These are phyloP conservation scores for Globisporangium barbulae DNA, from an alignment of 352 stramenopile genomes.

Conservation along the genomic window DNA sequence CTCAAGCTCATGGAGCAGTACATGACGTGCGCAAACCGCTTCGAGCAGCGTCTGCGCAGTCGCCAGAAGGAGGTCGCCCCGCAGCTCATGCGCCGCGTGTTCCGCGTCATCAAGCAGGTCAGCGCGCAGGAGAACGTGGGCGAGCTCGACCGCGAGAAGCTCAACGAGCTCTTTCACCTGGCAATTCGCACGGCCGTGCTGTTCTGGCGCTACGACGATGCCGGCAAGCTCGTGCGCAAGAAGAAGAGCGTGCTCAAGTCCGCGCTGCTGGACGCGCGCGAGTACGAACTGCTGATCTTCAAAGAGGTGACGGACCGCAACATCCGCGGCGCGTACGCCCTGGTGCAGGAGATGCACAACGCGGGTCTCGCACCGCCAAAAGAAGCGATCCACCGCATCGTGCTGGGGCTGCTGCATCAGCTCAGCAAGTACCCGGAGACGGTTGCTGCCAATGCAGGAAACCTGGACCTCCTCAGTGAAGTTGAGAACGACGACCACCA, in stretches of 20 bases:
- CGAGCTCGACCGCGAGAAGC: constrained; percentile 25
- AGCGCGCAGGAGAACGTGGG: constrained; percentile 22
- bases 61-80: constrained; percentile 41
- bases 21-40: constrained; percentile 63
- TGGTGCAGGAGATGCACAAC: constrained; percentile 85
- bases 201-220: constrained; percentile 63
- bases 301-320: constrained; percentile 46
- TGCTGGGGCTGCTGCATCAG: constrained; percentile 53
- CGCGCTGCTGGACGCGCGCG: constrained; percentile 25
- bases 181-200: constrained; percentile 52
- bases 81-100: constrained; percentile 73
- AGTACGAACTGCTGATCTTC: constrained; percentile 77
- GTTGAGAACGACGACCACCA: constrained; percentile 18
- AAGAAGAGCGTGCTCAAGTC: constrained; percentile 43
- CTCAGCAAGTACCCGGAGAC: constrained; percentile 21
- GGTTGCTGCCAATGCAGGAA: background rate
- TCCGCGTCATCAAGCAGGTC: constrained; percentile 41
- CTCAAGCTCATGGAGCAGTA: constrained; percentile 75
- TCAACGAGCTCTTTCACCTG: constrained; percentile 52
- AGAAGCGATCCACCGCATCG: constrained; percentile 72
- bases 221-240: constrained; percentile 42
- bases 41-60: constrained; percentile 48
- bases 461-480: background rate
- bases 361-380: constrained; percentile 54
- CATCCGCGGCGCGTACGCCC: constrained; percentile 41